phyloP scores from a whole-genome alignment of 495 filamentous ascomycete genomes.

The Aspergillus cristatus region DNA sequence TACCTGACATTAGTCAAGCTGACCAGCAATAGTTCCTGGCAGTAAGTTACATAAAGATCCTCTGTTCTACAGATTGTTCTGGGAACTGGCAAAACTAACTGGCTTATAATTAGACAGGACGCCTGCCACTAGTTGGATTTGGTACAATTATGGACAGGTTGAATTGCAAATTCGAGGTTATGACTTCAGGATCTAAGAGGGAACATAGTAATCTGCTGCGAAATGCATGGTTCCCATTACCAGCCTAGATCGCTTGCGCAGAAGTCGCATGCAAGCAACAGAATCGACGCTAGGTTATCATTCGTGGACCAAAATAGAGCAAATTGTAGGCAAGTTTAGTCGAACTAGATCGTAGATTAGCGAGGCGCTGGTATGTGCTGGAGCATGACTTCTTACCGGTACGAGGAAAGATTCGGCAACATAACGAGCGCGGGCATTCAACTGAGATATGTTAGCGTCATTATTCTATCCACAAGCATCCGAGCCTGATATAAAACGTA shows the following conservation, averaged over 20 bases:
- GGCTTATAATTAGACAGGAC: too few species aligned
- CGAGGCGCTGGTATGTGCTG: too few species aligned
- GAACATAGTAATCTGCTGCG: constrained; percentile 5
- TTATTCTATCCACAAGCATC: not conserved
- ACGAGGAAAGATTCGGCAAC: constrained; percentile 97
- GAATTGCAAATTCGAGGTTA: too few species aligned
- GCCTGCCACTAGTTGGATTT: too few species aligned
- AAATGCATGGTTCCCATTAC: constrained; percentile 8
- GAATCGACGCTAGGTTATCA: constrained; percentile 8
- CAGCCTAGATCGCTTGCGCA: constrained; percentile 15
- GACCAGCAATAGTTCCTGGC: too few species aligned
- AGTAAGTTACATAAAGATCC: too few species aligned
- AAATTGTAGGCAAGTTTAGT: constrained; percentile 22
- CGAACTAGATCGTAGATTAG: too few species aligned
- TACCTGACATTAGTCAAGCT: too few species aligned
- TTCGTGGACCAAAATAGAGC: constrained; percentile 13
- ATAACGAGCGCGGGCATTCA: constrained; percentile 95
- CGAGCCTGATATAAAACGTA: constrained; percentile 44
- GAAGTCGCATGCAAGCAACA: constrained; percentile 8
- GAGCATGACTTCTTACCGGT: too few species aligned
- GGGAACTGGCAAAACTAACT: too few species aligned
- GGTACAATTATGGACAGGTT: too few species aligned
- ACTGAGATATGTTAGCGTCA: constrained; percentile 39
- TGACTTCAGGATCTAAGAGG: constrained; percentile 6
- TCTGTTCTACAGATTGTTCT: not conserved